Evolutionary conservation across 2,329 filamentous ascomycete genomes (phyloP).

Genomic region (Drechslerella stenobrocha): DNA sequence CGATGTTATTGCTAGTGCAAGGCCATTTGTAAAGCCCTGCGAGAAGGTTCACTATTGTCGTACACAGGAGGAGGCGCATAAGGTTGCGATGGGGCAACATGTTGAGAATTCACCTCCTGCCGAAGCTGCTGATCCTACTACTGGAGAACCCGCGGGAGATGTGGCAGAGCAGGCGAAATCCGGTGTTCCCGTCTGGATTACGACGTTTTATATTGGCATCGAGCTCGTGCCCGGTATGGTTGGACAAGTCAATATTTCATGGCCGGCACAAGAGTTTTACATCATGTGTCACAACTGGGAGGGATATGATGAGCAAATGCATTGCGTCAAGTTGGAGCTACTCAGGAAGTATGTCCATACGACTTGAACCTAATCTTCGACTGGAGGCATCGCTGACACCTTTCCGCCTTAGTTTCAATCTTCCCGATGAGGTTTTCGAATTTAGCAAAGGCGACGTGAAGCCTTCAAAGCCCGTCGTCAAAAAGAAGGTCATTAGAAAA

Average conservation of each 20-base stretch:
- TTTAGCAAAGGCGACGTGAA: conserved; percentile 70
- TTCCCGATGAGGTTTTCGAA: conserved; percentile 86
- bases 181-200: conserved; percentile 70
- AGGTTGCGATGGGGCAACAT: conserved; percentile 66
- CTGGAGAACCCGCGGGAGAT: conserved; percentile 50
- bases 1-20: conserved; percentile 76
- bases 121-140: conserved; percentile 51
- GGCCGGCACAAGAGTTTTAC: conserved; percentile 84
- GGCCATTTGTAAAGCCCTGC: conserved; percentile 91
- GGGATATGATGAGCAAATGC: conserved; percentile 73
- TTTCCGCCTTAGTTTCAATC: conserved; percentile 77
- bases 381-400: background rate
- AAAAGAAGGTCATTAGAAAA: conserved; percentile 59
- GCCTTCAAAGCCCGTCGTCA: conserved; percentile 64
- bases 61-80: conserved; percentile 65
- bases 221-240: conserved; percentile 68
- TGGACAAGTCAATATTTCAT: conserved; percentile 64
- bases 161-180: conserved; percentile 54
- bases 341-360: conserved; percentile 79
- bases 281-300: conserved; percentile 75
- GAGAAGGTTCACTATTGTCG: conserved; percentile 75
- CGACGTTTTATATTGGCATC: conserved; percentile 91
- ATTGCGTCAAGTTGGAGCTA: conserved; percentile 78
- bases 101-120: conserved; percentile 58
- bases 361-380: background rate